Conservation (phyloP, 176 grass and related monocot species). For the Canna indica region DNA sequence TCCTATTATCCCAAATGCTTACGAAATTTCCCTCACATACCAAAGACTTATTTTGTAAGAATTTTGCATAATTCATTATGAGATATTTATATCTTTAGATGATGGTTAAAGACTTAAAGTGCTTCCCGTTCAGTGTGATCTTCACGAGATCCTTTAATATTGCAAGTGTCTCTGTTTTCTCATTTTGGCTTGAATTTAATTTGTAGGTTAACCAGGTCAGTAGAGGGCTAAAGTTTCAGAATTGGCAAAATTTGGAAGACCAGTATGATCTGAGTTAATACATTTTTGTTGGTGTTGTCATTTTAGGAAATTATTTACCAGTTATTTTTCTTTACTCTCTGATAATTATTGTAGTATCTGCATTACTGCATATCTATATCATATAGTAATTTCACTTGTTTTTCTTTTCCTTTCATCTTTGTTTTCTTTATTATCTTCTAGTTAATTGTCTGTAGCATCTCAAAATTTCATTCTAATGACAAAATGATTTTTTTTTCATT, state of each 20-base stretch:
- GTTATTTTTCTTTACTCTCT: background rate
- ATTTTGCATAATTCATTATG: background rate
- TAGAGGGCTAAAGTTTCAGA: slow-evolving; percentile 20
- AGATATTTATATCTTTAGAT: background rate
- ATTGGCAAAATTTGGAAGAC: slow-evolving; percentile 23
- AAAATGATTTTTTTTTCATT: too few species aligned
- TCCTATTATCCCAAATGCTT: background rate
- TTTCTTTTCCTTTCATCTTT: too few species aligned
- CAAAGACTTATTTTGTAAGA: background rate
- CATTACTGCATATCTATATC: too few species aligned
- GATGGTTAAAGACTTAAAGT: too few species aligned
- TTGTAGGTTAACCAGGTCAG: slow-evolving; percentile 20
- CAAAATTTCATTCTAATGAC: too few species aligned
- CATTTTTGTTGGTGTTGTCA: background rate
- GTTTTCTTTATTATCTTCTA: too few species aligned
- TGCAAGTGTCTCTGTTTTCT: slow-evolving; percentile 6
- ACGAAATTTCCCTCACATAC: background rate
- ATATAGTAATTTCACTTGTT: too few species aligned
- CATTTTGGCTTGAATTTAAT: background rate
- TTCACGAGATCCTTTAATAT: background rate
- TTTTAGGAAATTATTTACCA: background rate
- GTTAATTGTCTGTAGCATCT: too few species aligned
- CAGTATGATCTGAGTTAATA: slow-evolving; percentile 2
- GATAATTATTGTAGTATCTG: too few species aligned
- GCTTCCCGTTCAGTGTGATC: background rate